These are phyloP conservation scores for Russula abietina DNA, from an alignment of 768 basidiomycete genomes.

Conservation along the genomic window DNA sequence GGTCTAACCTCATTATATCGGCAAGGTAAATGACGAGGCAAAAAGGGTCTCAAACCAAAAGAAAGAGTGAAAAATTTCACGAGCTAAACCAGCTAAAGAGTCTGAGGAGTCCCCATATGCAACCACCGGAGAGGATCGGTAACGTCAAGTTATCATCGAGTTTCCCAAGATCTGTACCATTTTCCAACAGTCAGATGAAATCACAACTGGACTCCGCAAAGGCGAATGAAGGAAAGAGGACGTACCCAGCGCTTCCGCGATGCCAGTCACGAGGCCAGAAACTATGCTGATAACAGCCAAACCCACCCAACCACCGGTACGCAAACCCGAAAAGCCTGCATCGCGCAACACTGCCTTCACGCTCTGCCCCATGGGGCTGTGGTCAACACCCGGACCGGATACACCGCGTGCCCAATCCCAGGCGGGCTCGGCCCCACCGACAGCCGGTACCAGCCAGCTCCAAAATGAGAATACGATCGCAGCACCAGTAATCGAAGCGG, in stretches of 20 bases:
- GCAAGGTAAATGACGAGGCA: background rate
- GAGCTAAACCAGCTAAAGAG: conserved; percentile 34
- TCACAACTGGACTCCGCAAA: background rate
- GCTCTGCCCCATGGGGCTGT: conserved; percentile 23
- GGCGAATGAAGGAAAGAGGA: conserved; percentile 21
- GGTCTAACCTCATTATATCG: conserved; percentile 3
- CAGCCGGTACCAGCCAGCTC: conserved; percentile 51
- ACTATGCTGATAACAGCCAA: conserved; percentile 52
- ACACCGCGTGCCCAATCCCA: conserved; percentile 58
- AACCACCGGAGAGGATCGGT: conserved; percentile 79
- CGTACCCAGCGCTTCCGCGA: conserved; percentile 87
- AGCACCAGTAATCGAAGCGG: conserved; percentile 68
- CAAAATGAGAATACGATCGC: conserved; percentile 66
- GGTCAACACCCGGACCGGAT: conserved; percentile 27
- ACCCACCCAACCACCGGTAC: conserved; percentile 42
- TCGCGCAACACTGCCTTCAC: conserved; percentile 29
- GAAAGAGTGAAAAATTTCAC: background rate
- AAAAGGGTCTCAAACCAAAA: background rate
- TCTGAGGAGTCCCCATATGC: conserved; percentile 52
- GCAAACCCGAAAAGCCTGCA: conserved; percentile 22
- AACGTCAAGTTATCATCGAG: conserved; percentile 88
- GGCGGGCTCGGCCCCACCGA: conserved; percentile 35
- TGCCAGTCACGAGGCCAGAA: conserved; percentile 72
- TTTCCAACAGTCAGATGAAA: background rate
- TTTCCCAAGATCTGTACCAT: conserved; percentile 61